phyloP scores from a whole-genome alignment of 2,329 filamentous ascomycete species.

The Alternaria triticina region DNA sequence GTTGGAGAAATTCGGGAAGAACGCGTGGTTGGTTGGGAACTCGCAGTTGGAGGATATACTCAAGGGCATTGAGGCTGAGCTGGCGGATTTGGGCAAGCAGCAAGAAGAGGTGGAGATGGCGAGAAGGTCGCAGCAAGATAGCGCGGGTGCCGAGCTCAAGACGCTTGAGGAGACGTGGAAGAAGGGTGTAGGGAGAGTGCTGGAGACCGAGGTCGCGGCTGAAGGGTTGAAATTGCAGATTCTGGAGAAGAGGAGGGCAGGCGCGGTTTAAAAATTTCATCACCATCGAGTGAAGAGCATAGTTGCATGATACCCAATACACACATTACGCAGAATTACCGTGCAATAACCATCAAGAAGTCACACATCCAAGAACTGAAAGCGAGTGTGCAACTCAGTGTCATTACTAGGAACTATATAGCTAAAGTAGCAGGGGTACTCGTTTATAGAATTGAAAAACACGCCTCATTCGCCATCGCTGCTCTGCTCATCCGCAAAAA shows the following conservation, averaged over 20 bases:
- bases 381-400: neutral
- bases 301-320: conserved; percentile 12
- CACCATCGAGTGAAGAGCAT: neutral
- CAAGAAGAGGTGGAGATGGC: conserved; percentile 76
- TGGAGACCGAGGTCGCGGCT: conserved; percentile 87
- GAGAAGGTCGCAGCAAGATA: conserved; percentile 73
- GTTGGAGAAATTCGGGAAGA: conserved; percentile 83
- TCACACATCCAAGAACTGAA: too few species aligned
- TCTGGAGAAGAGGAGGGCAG: conserved; percentile 43
- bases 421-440: neutral
- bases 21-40: conserved; percentile 90
- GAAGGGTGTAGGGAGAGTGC: conserved; percentile 74
- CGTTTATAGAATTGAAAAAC: neutral
- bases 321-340: too few species aligned
- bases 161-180: conserved; percentile 81
- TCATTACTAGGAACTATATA: neutral
- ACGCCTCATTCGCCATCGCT: neutral
- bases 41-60: conserved; percentile 77
- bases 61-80: conserved; percentile 72
- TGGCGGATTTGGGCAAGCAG: conserved; percentile 70
- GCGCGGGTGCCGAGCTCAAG: conserved; percentile 73
- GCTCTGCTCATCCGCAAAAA: neutral
- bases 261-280: conserved; percentile 31
- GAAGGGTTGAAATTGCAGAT: conserved; percentile 65
- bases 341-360: too few species aligned